Percentiles rank a stretch among this genome's conserved stretches.
Evolutionary conservation across 202 grass and related monocot genomes (phyloP).

Genomic region (Zizania palustris): DNA sequence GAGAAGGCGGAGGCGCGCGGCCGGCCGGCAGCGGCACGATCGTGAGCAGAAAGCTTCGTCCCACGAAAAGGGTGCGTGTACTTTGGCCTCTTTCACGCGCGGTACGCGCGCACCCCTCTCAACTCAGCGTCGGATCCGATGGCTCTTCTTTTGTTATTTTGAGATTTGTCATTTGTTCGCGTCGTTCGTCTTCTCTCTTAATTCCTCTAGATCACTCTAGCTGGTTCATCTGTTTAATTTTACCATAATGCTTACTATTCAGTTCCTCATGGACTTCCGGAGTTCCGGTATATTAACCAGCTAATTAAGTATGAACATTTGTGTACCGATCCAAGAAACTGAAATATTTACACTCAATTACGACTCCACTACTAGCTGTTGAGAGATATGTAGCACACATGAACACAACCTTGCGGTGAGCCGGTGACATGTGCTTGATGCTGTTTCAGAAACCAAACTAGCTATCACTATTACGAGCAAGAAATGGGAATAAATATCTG

Average conservation of each 20-base stretch:
- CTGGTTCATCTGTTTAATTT: conserved; percentile 27
- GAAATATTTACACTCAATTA: conserved; percentile 10
- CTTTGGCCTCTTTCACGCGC: neutral
- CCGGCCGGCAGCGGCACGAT: neutral
- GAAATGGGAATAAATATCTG: neutral
- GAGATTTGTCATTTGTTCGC: too few relatives aligned
- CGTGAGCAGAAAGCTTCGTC: conserved; percentile 35
- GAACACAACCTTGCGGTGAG: neutral
- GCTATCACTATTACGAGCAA: neutral
- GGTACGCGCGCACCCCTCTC: conserved; percentile 24
- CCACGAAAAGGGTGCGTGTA: conserved; percentile 40
- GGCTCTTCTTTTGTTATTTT: neutral
- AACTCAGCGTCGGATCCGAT: conserved; percentile 32
- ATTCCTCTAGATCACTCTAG: too few relatives aligned
- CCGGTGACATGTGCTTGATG: neutral
- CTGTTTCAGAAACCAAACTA: neutral
- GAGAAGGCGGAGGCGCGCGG: conserved; percentile 5
- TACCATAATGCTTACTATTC: neutral
- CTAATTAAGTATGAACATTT: neutral
- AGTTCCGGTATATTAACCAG: neutral
- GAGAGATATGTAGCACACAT: neutral
- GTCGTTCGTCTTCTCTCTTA: neutral
- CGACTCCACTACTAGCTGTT: too few relatives aligned
- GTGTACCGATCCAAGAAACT: conserved; percentile 44
- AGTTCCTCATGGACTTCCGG: neutral